Base-by-base conservation (phyloP, 2,329 filamentous ascomycete genomes). In the Didymella exigua region DNA sequence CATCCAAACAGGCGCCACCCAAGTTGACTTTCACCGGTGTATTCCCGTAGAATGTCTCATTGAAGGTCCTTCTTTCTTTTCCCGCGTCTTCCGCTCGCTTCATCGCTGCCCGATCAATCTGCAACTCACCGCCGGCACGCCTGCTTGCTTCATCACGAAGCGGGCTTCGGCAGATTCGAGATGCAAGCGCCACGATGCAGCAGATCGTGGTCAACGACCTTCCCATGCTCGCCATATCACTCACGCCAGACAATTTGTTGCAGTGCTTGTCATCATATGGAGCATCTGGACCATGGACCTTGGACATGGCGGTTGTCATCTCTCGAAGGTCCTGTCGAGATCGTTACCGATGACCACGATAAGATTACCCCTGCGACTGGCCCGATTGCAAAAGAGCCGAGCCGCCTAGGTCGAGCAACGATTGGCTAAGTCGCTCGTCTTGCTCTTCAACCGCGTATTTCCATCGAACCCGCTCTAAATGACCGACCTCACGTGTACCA, bases 1-100 rank as follows among this genome's bases (percentile, higher is more conserved):
- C 38, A 50, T 42, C 51, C 55, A 59, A 41, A 50, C 48, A 57
- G 54, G 47, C 58, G 60, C 58, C 36, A 60, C 57, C 57, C 47
- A 51, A 56, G 53, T 60, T 44, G 43, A 43, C 33, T 48, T 56
- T 27, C 42, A 45, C 52, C 52, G 52, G 46, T 42, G 34, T 46
- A 37, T 33, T 57, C 40, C 59, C 53, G 45, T 48, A 31, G n/a
- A 37, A 50, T 37, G 60, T 62, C 65, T 65, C 62, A 62, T 55
- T 46, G 34, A 31, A 30, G 30, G 37, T 55, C 51, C 33, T 43
- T 49, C 53, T 56, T 52, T 44, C 43, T 49, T 27, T 56, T 46
- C 52, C 60, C 59, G 59, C 42, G 43, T 49, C 59, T 63, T 49
- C 63, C 59, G 62, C 56, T 58, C 50, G 51, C 52, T 55, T 46